Conservation (phyloP, 202 grass and related monocot genomes). For the Miscanthus sacchariflorus region DNA sequence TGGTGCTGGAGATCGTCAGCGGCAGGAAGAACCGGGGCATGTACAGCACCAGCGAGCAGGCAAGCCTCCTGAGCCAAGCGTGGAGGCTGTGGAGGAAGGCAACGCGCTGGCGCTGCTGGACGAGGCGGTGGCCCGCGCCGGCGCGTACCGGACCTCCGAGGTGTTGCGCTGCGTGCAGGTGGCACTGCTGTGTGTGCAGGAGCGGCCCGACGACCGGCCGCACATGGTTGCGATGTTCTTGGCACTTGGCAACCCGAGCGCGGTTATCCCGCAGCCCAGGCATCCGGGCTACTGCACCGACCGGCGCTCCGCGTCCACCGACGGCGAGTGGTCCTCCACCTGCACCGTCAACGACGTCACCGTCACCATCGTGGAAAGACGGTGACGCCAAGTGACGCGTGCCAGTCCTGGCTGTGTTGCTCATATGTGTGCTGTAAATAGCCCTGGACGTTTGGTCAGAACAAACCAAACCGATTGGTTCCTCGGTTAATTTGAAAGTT, state of each 20-base stretch:
- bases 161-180: slow-evolving; percentile 75
- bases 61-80: slow-evolving; percentile 79
- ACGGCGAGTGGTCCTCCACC: slow-evolving; percentile 59
- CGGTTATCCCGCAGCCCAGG: slow-evolving; percentile 53
- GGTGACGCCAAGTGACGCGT: neutral
- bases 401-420: too few species aligned
- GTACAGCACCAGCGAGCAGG: slow-evolving; percentile 56
- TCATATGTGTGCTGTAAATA: too few species aligned
- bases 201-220: slow-evolving; percentile 66
- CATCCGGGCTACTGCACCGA: slow-evolving; percentile 65
- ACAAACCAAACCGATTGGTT: too few species aligned
- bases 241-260: slow-evolving; percentile 64
- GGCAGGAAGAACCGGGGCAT: slow-evolving; percentile 76
- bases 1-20: slow-evolving; percentile 75
- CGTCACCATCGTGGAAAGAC: slow-evolving; percentile 65
- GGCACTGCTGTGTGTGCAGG: slow-evolving; percentile 86
- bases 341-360: slow-evolving; percentile 62
- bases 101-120: slow-evolving; percentile 61
- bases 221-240: slow-evolving; percentile 70
- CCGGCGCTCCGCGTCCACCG: slow-evolving; percentile 44
- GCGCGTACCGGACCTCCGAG: slow-evolving; percentile 22
- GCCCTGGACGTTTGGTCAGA: too few species aligned
- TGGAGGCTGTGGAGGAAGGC: slow-evolving; percentile 84
- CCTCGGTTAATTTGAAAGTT: too few species aligned
- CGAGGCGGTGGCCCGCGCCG: slow-evolving; percentile 28